These are phyloP conservation scores for Salvia splendens DNA, from an alignment of 257 asterid species.

Conservation along the genomic window DNA sequence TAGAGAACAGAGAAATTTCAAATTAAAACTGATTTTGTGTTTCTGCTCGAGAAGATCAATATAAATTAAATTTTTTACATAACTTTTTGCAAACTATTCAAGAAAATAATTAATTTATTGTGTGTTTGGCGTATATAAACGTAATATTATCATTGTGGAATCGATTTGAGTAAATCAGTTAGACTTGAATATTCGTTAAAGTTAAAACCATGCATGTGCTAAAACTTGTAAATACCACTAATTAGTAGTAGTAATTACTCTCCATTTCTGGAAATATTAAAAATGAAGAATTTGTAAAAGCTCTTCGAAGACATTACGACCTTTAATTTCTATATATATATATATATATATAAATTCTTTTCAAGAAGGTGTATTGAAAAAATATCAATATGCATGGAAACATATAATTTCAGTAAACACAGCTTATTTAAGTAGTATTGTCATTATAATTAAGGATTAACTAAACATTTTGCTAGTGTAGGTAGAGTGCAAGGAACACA, in stretches of 20 bases:
- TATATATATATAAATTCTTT: neutral
- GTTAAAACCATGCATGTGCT: neutral
- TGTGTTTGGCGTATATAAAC: no score
- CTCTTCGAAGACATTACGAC: constrained; percentile 2
- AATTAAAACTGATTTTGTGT: no score
- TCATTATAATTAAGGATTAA: neutral
- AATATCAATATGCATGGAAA: neutral
- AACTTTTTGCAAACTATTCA: no score
- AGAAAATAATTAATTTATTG: no score
- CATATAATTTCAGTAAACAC: constrained; percentile 12
- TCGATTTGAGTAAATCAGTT: neutral
- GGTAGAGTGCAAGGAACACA: constrained; percentile 8
- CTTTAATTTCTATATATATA: neutral
- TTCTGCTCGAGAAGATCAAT: no score
- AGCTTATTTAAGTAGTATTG: constrained; percentile 1
- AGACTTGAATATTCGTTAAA: neutral
- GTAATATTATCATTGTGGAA: neutral
- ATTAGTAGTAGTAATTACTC: neutral
- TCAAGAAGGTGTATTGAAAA: neutral
- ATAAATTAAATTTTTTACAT: no score
- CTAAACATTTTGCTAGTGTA: neutral
- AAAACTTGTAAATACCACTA: neutral
- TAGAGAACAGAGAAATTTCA: no score
- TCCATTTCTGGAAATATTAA: neutral
- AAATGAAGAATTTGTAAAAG: neutral